A percentile compares a stretch with the other conserved stretches of the same genome.
Conservation (phyloP, 148 eudicot species). For the Dianthus caryophyllus region DNA sequence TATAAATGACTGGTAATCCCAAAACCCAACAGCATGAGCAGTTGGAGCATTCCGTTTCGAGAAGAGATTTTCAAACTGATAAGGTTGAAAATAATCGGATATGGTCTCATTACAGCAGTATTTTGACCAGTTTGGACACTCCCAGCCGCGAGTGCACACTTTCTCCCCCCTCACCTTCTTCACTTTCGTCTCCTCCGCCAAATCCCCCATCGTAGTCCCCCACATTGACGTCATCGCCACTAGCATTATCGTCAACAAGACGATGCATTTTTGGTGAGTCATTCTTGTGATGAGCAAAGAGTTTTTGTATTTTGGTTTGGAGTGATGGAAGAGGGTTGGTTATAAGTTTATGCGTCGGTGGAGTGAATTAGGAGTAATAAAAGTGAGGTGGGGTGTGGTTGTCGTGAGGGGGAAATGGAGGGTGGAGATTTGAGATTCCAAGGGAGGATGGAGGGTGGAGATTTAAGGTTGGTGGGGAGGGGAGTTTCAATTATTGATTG, state of each 20-base stretch:
- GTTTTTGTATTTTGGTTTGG: no score
- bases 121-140: slow-evolving; percentile 50
- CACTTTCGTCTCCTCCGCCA: slow-evolving; percentile 28
- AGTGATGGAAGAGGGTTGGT: no score
- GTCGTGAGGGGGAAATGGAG: slow-evolving; percentile 13
- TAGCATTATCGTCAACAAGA: slow-evolving; percentile 4
- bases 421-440: not conserved
- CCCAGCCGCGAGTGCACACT: slow-evolving; percentile 73
- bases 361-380: slow-evolving; percentile 1
- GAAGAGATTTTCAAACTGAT: slow-evolving; percentile 84
- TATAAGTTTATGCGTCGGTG: no score
- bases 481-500: not conserved
- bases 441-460: slow-evolving; percentile 26
- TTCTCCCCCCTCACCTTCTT: slow-evolving; percentile 63
- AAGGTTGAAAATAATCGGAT: slow-evolving; percentile 59
- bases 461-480: slow-evolving; percentile 20
- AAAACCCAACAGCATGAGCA: slow-evolving; percentile 86
- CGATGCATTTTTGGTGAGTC: not conserved
- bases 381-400: slow-evolving; percentile 10
- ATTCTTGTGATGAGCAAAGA: no score
- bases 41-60: slow-evolving; percentile 65
- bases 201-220: slow-evolving; percentile 20
- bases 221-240: not conserved
- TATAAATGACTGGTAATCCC: slow-evolving; percentile 79
- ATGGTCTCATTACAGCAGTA: slow-evolving; percentile 81